Evolutionary conservation across 495 filamentous ascomycete genomes (phyloP), one percentile per base, ranked within the genome.

Genomic region (Aspergillus ostianus): DNA sequence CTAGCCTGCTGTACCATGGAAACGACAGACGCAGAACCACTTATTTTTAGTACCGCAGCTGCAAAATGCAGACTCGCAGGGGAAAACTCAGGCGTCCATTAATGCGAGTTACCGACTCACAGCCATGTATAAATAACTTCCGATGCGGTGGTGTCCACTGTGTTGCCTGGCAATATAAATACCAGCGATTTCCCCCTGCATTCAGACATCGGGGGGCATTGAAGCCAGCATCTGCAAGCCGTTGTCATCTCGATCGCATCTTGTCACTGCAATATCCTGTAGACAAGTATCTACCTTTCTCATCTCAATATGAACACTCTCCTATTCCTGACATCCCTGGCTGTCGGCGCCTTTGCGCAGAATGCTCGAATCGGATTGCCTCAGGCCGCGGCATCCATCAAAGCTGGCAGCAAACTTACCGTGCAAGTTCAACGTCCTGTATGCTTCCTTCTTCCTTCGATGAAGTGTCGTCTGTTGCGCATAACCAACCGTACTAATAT

Each of bases 321-420:
- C 48, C 18, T 62, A 18, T 32, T 68, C 15, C 49, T 72, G n/a
- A 49, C 56, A 23, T 48, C 67, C 36, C 59, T 77, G 21, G 60
- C 58, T 15, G 60, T 64, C 45, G 58, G 58, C 53, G 85, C 92
- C 53, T 78, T 93, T 59, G 80, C 84, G 17, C 86, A 87, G 50
- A 86, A 79, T 29, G 89, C 87, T 8, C 70, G 73, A 44, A 83
- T 96, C 50, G 89, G 82, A 2, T 80, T 93, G 6, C 92, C 92
- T 12, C 49, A 47, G 2, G 62, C 53, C 4, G 67, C 56, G 9
- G 47, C 62, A 8, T 46, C 54, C 4, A 47, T 75, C 48, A 20
- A 41, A 8, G 58, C 66, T 0, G 73, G 70, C 9, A 50, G 49
- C 3, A 55, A 72, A 0, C 26, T 69, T 8, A 60, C 61, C 20